phyloP scores from a whole-genome alignment of 306 rosid genomes.

The Fragaria nilgerrensis region DNA sequence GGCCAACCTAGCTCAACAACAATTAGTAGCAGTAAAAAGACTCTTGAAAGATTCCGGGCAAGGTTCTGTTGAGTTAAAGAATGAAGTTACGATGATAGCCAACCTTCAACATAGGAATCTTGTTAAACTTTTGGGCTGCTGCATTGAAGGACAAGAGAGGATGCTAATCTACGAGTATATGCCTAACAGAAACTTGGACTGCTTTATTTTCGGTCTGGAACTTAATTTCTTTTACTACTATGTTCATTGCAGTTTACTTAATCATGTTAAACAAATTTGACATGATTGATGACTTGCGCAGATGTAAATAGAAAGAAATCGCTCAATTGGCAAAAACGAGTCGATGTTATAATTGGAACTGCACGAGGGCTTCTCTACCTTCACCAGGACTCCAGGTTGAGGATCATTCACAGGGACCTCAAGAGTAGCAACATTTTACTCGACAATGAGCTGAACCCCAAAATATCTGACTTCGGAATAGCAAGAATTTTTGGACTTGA shows the following conservation, averaged over 20 bases:
- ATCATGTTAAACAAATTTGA: neutral
- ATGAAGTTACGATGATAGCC: slow-evolving; percentile 25
- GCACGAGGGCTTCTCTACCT: slow-evolving; percentile 27
- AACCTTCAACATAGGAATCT: slow-evolving; percentile 28
- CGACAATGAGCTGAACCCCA: no score
- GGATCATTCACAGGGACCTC: no score
- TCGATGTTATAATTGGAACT: slow-evolving; percentile 15
- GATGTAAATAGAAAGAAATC: neutral
- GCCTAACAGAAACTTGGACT: neutral
- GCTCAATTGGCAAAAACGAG: neutral
- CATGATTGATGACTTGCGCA: neutral
- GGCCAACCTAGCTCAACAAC: slow-evolving; percentile 10
- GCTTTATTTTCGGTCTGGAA: slow-evolving; percentile 11
- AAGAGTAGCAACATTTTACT: no score
- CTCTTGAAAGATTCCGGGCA: slow-evolving; percentile 25
- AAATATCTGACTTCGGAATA: no score
- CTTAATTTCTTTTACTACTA: no score
- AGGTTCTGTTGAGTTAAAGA: slow-evolving; percentile 30
- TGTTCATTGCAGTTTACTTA: neutral
- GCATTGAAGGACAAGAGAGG: slow-evolving; percentile 15
- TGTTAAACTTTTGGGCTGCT: slow-evolving; percentile 22
- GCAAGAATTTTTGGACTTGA: no score
- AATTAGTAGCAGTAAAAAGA: slow-evolving; percentile 28
- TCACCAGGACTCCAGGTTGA: slow-evolving; percentile 20
- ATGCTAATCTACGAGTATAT: neutral